Conservation (phyloP, 176 grass and related monocot genomes). For the Tuctoria greenei region DNA sequence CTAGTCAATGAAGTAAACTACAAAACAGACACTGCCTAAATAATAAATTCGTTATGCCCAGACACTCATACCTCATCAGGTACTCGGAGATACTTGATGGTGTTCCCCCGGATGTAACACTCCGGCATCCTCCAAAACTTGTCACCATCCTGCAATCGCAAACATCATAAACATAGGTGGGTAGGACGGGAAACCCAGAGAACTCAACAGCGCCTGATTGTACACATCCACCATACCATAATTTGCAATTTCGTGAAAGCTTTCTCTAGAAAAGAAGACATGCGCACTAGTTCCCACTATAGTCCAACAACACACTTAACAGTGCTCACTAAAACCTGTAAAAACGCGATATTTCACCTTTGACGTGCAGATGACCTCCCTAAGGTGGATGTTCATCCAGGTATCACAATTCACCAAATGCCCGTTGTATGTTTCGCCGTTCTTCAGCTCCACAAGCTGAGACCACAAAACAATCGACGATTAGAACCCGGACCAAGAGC, state of each 20-base stretch:
- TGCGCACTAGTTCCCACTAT: neutral
- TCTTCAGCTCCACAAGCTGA: conserved; percentile 97
- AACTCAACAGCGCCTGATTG: neutral
- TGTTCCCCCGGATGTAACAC: conserved; percentile 96
- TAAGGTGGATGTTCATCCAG: conserved; percentile 99
- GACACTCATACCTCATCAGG: conserved; percentile 84
- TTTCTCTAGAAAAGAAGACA: conserved; percentile 1
- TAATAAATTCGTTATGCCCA: no score
- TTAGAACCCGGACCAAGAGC: neutral
- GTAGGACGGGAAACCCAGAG: neutral
- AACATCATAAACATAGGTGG: conserved; percentile 9
- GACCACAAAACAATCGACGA: neutral
- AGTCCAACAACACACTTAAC: neutral
- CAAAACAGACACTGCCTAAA: no score
- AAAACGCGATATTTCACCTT: conserved; percentile 53
- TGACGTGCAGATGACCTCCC: conserved; percentile 98
- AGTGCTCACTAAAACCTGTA: neutral
- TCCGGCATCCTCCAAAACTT: conserved; percentile 99
- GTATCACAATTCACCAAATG: conserved; percentile 99
- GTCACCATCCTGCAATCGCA: conserved; percentile 82
- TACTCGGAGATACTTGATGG: conserved; percentile 97
- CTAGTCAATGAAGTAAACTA: neutral
- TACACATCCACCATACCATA: neutral
- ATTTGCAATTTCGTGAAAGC: neutral
- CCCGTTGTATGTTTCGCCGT: conserved; percentile 96